A percentile compares a stretch with the other conserved stretches of the same genome.
Evolutionary conservation across 148 eudicot species (phyloP).

Genomic region (Amaranthus palmeri): DNA sequence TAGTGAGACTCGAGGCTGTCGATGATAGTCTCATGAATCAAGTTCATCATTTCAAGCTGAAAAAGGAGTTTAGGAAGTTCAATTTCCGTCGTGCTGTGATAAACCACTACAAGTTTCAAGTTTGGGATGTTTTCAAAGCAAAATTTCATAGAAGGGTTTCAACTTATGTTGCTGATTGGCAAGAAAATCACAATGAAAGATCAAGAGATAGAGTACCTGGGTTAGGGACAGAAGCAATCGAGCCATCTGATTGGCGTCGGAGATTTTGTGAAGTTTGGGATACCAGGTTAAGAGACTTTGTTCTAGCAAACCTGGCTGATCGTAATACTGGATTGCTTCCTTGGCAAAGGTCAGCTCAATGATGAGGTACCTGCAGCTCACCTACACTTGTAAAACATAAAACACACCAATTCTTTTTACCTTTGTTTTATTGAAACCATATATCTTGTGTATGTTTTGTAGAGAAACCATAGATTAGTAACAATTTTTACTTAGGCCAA

Average conservation of each 20-base stretch:
- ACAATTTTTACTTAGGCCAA: slow-evolving; percentile 14
- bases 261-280: slow-evolving; percentile 93
- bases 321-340: slow-evolving; percentile 60
- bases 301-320: slow-evolving; percentile 68
- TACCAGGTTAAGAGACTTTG: slow-evolving; percentile 72
- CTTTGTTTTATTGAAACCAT: background rate
- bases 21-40: slow-evolving; percentile 63
- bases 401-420: slow-evolving; percentile 21
- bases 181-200: slow-evolving; percentile 73
- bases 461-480: slow-evolving; percentile 19
- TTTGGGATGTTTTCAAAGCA: slow-evolving; percentile 76
- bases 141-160: slow-evolving; percentile 90
- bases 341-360: slow-evolving; percentile 50
- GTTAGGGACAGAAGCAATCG: slow-evolving; percentile 84
- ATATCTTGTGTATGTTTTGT: slow-evolving; percentile 18
- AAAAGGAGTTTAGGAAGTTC: slow-evolving; percentile 43
- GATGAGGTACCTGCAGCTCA: slow-evolving; percentile 16
- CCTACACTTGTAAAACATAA: slow-evolving; percentile 23
- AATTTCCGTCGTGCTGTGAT: slow-evolving; percentile 54
- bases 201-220: slow-evolving; percentile 94
- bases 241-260: slow-evolving; percentile 62
- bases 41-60: slow-evolving; percentile 84
- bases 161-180: slow-evolving; percentile 93
- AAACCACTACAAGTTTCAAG: slow-evolving; percentile 93
- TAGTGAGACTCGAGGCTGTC: slow-evolving; percentile 65